Evolutionary conservation across 2,329 filamentous ascomycete genomes (phyloP), one percentile per base, ranked within the genome.

Genomic region (Claviceps humidiphila): DNA sequence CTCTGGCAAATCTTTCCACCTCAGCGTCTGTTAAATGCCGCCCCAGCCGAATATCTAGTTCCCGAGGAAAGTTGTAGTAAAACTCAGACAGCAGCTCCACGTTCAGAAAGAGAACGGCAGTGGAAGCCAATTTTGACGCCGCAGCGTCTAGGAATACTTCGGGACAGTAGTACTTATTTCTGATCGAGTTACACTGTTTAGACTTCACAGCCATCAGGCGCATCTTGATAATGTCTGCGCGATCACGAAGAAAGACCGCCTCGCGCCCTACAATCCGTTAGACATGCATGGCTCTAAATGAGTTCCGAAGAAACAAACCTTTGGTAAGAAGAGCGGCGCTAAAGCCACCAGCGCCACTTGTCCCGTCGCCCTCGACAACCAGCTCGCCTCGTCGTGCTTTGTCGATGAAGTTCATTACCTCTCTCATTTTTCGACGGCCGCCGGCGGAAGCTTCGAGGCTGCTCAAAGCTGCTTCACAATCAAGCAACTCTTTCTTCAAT

Each of bases 81-180:
- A 97, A 98, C 64, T 98, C 95, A 2, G 87, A 91, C 17, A 98
- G 79, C 20, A 98, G 78, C 71, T 98, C 94, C 11, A 97, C 93
- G 63, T 98, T 96, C 34, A 98, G 78, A 75, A 98, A 98, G 0
- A 98, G 80, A 8, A 98, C 93, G 2, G 93, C 91, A 0, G 93
- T 98, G 1, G 89, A 85, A 3, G 91, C 94, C 48, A 98, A 79
- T 69, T 97, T 97, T 59, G 90, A 88, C 1, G 93, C 90, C 2
- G 95, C 93, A 3, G 94, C 89, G 62, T 98, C 90, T n/a, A 98
- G 81, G 73, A 98, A 98, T 16, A 98, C 81, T 66, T 98, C 93
- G 0, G 93, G 93, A 64, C 93, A 98, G 71, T 93, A 82, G 71
- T 97, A 96, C 72, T 96, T 96, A 74, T 95, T 95, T 63, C 85